Conservation (phyloP, 202 grass and related monocot genomes). For the Carex arenaria region DNA sequence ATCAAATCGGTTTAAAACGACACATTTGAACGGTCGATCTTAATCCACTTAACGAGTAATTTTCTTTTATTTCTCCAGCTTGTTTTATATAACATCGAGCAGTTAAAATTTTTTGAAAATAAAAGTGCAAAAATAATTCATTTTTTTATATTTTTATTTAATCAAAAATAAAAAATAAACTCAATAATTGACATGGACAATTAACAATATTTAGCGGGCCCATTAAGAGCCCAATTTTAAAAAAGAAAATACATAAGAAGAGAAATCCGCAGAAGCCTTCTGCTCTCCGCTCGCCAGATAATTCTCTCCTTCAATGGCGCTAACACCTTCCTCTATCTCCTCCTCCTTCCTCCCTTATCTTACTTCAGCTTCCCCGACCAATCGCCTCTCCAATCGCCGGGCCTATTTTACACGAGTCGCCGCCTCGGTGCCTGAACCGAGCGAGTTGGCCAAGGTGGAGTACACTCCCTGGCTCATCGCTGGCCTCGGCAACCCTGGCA, state of each 20-base stretch:
- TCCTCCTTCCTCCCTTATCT: not conserved
- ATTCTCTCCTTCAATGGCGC: conserved; percentile 32
- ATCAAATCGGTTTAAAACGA: no score
- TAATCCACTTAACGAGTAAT: no score
- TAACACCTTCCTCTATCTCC: conserved; percentile 24
- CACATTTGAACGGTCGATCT: no score
- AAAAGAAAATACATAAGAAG: not conserved
- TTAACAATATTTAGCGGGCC: not conserved
- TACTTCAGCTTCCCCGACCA: not conserved
- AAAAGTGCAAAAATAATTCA: no score
- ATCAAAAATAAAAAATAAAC: no score
- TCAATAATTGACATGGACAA: no score
- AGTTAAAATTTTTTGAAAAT: no score
- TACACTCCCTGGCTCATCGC: conserved; percentile 98
- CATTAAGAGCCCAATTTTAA: not conserved
- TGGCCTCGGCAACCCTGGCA: conserved; percentile 81
- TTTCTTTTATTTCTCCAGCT: no score
- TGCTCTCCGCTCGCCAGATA: not conserved
- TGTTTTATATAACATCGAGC: no score
- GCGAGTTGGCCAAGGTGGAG: conserved; percentile 37
- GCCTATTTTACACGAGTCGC: not conserved
- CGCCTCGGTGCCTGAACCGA: conserved; percentile 50
- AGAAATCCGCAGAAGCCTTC: no score
- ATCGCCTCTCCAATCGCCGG: not conserved
- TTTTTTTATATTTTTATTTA: no score